These are phyloP conservation scores for Kodamaea alishanica DNA, from an alignment of 1,139 yeast genomes.

Conservation along the genomic window DNA sequence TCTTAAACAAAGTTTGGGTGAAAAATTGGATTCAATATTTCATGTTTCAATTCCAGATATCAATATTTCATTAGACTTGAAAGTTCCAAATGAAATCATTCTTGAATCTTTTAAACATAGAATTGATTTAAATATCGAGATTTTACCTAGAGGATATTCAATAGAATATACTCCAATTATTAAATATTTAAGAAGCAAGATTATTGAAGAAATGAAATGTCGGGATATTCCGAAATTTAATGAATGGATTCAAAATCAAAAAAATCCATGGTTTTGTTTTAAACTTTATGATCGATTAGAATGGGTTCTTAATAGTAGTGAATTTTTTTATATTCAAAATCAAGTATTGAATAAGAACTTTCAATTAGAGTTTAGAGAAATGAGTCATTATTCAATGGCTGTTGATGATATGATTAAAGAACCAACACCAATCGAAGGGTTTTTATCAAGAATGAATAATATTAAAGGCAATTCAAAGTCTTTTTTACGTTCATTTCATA, in stretches of 20 bases:
- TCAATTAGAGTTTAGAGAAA: slow-evolving; percentile 55
- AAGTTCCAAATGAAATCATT: slow-evolving; percentile 30
- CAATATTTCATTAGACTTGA: slow-evolving; percentile 42
- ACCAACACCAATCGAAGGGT: slow-evolving; percentile 76
- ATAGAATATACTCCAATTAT: slow-evolving; percentile 30
- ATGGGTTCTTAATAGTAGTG: slow-evolving; percentile 61
- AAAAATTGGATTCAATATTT: slow-evolving; percentile 23
- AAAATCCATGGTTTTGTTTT: slow-evolving; percentile 51
- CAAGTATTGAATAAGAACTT: slow-evolving; percentile 21
- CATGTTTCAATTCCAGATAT: slow-evolving; percentile 51
- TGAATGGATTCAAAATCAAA: slow-evolving; percentile 20
- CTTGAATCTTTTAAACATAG: slow-evolving; percentile 12
- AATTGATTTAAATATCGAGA: slow-evolving; percentile 13
- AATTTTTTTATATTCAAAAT: slow-evolving; percentile 36
- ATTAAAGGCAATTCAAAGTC: slow-evolving; percentile 43
- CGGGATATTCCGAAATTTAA: slow-evolving; percentile 10
- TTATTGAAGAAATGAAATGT: slow-evolving; percentile 15
- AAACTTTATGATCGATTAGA: slow-evolving; percentile 70
- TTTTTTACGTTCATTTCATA: slow-evolving; percentile 46
- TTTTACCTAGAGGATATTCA: slow-evolving; percentile 31
- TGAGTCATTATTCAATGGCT: slow-evolving; percentile 8
- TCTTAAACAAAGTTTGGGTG: slow-evolving; percentile 42
- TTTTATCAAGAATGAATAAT: slow-evolving; percentile 55
- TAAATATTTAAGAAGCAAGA: slow-evolving; percentile 28
- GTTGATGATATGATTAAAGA: slow-evolving; percentile 30